phyloP scores from a whole-genome alignment of 495 filamentous ascomycete species.

The Xylaria castorea region DNA sequence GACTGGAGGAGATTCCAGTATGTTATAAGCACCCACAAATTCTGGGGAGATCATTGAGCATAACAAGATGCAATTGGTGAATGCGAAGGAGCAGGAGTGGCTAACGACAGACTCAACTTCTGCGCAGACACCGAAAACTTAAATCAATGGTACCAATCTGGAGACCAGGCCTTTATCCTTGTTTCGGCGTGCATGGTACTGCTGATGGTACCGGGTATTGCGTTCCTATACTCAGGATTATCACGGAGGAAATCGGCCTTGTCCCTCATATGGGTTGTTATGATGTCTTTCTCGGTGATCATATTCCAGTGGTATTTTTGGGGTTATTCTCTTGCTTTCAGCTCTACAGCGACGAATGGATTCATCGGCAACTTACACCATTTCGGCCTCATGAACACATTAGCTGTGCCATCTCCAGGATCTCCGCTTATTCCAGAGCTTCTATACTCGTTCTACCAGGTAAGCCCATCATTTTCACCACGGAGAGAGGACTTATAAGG shows the following conservation, averaged over 20 bases:
- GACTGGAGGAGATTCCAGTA: conserved; percentile 83
- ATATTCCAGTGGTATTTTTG: conserved; percentile 99
- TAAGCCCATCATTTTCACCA: conserved; percentile 69
- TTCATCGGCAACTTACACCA: conserved; percentile 89
- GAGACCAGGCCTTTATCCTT: conserved; percentile 84
- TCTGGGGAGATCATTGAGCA: conserved; percentile 14
- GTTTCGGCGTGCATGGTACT: conserved; percentile 93
- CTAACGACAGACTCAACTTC: conserved; percentile 28
- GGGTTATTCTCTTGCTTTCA: conserved; percentile 96
- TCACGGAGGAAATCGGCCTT: conserved; percentile 94
- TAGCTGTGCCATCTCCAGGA: conserved; percentile 80
- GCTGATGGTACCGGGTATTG: conserved; percentile 93
- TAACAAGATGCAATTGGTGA: neutral
- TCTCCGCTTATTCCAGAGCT: conserved; percentile 85
- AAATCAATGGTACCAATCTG: conserved; percentile 80
- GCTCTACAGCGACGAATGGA: conserved; percentile 72
- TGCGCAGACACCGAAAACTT: conserved; percentile 71
- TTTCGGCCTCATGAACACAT: conserved; percentile 80
- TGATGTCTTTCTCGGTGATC: conserved; percentile 89
- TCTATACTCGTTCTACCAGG: conserved; percentile 93
- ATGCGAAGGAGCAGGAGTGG: conserved; percentile 1
- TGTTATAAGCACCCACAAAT: conserved; percentile 41
- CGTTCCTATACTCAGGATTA: conserved; percentile 97
- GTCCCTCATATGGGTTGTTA: conserved; percentile 92
- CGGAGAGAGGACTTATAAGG: conserved; percentile 61